Percentiles rank a stretch among this genome's conserved stretches.
Conservation (phyloP, 805 yeast species). For the Babjeviella inositovora region DNA sequence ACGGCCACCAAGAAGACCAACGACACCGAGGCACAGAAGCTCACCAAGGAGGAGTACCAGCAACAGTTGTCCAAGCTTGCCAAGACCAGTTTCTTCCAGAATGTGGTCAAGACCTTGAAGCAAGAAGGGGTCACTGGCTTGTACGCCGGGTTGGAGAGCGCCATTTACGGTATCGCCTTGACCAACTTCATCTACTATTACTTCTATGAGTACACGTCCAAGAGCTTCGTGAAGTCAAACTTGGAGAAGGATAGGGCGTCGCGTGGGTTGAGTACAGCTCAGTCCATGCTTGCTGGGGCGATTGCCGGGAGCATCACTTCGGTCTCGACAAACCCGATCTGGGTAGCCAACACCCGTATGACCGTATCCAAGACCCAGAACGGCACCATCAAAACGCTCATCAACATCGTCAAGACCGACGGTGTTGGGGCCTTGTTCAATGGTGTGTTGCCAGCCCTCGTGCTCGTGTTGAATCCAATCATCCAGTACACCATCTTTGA, state of each 20-base stretch:
- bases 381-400: conserved; percentile 34
- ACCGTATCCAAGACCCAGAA: conserved; percentile 33
- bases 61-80: conserved; percentile 5
- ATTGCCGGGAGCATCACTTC: conserved; percentile 82
- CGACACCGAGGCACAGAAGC: too few relatives aligned
- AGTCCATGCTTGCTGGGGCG: conserved; percentile 66
- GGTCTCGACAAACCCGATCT: conserved; percentile 71
- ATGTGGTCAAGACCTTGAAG: conserved; percentile 23
- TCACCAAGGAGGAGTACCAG: too few relatives aligned
- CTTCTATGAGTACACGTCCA: conserved; percentile 63
- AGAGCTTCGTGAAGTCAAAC: conserved; percentile 16
- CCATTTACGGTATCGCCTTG: conserved; percentile 69
- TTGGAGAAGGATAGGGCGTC: conserved; percentile 6
- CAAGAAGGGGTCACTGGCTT: conserved; percentile 54
- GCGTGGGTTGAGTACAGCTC: conserved; percentile 36
- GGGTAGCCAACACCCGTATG: conserved; percentile 91
- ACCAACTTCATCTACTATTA: conserved; percentile 86
- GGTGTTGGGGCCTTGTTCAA: conserved; percentile 64
- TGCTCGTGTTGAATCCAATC: conserved; percentile 76
- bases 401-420: conserved; percentile 50
- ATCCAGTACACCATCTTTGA: conserved; percentile 88
- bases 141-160: conserved; percentile 79
- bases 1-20: conserved; percentile 4
- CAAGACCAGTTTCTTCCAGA: conserved; percentile 4
- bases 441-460: conserved; percentile 79